phyloP scores from a whole-genome alignment of 768 basidiomycete species.

The Lactarius pseudohatsudake region DNA sequence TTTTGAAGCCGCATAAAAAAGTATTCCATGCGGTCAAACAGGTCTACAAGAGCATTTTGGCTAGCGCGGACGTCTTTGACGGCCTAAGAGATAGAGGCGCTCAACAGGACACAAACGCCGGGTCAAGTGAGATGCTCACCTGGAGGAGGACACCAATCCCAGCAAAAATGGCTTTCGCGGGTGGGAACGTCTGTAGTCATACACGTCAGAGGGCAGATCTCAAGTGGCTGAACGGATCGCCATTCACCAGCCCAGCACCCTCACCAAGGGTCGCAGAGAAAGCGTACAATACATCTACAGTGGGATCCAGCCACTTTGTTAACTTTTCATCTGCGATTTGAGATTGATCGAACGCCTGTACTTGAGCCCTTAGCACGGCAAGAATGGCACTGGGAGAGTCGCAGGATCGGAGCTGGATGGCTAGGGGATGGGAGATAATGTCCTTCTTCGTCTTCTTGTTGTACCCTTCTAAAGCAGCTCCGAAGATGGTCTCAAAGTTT shows the following conservation, averaged over 20 bases:
- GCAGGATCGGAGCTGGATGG: neutral
- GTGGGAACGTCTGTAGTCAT: neutral
- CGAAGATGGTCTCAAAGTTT: neutral
- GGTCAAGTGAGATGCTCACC: neutral
- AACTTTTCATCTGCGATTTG: neutral
- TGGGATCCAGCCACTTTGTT: neutral
- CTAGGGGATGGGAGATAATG: neutral
- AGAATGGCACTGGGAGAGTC: neutral
- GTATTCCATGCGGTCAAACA: neutral
- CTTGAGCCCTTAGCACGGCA: neutral
- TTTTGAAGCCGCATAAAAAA: neutral
- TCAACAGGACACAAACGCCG: neutral
- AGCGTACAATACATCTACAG: neutral
- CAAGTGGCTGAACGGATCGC: neutral
- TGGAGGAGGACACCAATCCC: neutral
- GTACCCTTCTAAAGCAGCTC: neutral
- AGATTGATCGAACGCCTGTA: neutral
- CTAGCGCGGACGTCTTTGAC: neutral
- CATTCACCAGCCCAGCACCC: neutral
- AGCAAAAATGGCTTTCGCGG: neutral
- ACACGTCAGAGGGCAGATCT: neutral
- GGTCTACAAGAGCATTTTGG: neutral
- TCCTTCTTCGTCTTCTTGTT: neutral
- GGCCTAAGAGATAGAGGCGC: neutral
- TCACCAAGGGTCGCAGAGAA: neutral